These are phyloP conservation scores for Apiospora pterosperma DNA, from an alignment of 2,329 filamentous ascomycete species.

Conservation along the genomic window DNA sequence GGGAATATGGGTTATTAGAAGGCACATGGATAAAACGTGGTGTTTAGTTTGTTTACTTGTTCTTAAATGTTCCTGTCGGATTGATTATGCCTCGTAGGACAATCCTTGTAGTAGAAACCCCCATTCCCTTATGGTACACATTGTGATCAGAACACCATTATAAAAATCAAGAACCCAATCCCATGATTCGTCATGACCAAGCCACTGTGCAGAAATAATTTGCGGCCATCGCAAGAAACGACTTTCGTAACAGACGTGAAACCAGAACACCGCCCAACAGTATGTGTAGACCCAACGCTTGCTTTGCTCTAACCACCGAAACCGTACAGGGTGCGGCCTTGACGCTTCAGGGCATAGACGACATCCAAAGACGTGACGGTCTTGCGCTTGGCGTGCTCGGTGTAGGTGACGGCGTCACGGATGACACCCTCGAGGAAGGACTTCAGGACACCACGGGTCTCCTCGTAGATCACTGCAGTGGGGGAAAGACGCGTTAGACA, in stretches of 20 bases:
- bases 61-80: constrained; percentile 10
- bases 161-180: constrained; percentile 27
- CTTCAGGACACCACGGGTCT: constrained; percentile 80
- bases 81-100: constrained; percentile 27
- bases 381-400: constrained; percentile 79
- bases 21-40: neutral
- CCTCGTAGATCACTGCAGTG: constrained; percentile 70
- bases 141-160: constrained; percentile 25
- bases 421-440: constrained; percentile 82
- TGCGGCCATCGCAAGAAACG: constrained; percentile 28
- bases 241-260: constrained; percentile 34
- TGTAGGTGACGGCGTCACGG: constrained; percentile 76
- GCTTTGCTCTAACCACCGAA: constrained; percentile 56
- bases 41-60: constrained; percentile 4
- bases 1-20: neutral
- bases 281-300: constrained; percentile 14
- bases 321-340: constrained; percentile 65
- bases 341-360: constrained; percentile 61
- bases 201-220: constrained; percentile 21
- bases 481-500: constrained; percentile 8
- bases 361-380: constrained; percentile 64
- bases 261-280: constrained; percentile 13
- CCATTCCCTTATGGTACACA: constrained; percentile 32
- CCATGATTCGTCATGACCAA: constrained; percentile 32
- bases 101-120: constrained; percentile 23